Conservation (phyloP, 495 filamentous ascomycete genomes). For the Xylaria scruposa region DNA sequence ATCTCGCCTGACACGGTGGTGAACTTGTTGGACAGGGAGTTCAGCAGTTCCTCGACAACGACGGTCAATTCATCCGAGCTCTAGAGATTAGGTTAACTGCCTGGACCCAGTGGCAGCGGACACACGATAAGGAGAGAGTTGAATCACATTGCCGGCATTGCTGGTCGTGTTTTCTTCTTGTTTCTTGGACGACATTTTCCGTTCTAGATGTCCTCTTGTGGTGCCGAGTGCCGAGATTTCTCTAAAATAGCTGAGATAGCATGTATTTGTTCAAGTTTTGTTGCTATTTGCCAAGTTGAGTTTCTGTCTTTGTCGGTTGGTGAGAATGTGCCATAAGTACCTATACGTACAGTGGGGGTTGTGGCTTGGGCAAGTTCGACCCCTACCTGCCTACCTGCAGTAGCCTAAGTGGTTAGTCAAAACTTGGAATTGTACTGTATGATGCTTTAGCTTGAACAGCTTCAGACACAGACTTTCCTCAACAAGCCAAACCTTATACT, state of each 20-base stretch:
- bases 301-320: not conserved
- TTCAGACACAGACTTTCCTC: not conserved
- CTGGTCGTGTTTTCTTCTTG: constrained; percentile 29
- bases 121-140: not conserved
- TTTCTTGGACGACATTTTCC: constrained; percentile 20
- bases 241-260: not conserved
- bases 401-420: not conserved
- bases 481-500: not conserved
- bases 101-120: constrained; percentile 14
- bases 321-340: no score
- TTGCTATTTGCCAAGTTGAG: not conserved
- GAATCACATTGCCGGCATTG: constrained; percentile 43
- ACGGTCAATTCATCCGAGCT: constrained; percentile 66
- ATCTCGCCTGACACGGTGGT: constrained; percentile 80
- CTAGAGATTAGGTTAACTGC: constrained; percentile 27
- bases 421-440: not conserved
- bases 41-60: constrained; percentile 83
- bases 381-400: not conserved
- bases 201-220: not conserved
- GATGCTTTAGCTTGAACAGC: not conserved
- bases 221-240: not conserved
- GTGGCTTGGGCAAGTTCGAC: not conserved
- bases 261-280: not conserved
- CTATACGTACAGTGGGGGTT: not conserved
- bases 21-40: constrained; percentile 84